Conservation (phyloP, 2,329 filamentous ascomycete species). For the Epichloe sibirici region DNA sequence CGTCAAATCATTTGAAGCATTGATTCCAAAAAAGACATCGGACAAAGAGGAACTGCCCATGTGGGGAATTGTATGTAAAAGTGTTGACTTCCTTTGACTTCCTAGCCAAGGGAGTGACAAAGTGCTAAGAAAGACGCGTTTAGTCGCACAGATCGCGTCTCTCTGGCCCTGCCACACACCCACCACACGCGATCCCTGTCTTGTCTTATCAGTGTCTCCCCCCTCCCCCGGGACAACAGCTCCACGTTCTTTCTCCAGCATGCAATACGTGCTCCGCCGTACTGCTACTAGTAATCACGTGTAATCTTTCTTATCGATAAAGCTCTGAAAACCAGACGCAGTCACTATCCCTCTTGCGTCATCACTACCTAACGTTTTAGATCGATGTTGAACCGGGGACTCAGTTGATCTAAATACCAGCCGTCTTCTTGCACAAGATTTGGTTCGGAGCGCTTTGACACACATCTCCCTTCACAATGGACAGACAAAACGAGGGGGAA, state of each 20-base stretch:
- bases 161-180: constrained; percentile 5
- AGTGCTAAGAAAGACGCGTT: constrained; percentile 3
- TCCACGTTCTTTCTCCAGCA: not conserved
- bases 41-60: not conserved
- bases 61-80: constrained; percentile 2
- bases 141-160: constrained; percentile 2
- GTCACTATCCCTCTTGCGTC: constrained; percentile 13
- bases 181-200: not conserved
- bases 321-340: no score
- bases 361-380: not conserved
- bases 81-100: not conserved
- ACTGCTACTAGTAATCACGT: not conserved
- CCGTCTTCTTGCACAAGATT: not conserved
- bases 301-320: not conserved
- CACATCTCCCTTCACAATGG: constrained; percentile 7
- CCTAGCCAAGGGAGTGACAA: not conserved
- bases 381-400: not conserved
- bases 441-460: not conserved
- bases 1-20: constrained; percentile 7
- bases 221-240: not conserved
- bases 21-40: not conserved
- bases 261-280: not conserved
- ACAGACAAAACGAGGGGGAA: constrained; percentile 15
- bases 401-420: not conserved
- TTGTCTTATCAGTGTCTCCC: not conserved